Evolutionary conservation across 2,329 filamentous ascomycete genomes (phyloP), one percentile per base, ranked within the genome.

Genomic region (Aureobasidium lini): DNA sequence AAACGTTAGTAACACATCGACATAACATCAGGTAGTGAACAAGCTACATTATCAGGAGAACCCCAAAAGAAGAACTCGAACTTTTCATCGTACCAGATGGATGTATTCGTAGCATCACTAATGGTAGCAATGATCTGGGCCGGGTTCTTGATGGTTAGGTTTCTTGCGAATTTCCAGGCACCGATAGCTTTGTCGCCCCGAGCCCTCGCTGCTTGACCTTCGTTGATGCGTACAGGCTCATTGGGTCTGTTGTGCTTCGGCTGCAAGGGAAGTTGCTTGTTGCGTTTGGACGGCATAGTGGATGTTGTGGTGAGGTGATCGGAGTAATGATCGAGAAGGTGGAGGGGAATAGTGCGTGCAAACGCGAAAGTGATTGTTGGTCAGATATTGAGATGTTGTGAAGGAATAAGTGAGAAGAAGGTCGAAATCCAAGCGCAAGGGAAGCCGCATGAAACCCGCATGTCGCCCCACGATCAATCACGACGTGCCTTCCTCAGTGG

Each of bases 11-110:
- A 47, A 6, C n/a, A 32, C 1, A n/a, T 13, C 31, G 23, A 18
- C n/a, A 5, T 10, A 16, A 31, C 4, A 18, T 6, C 16, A 31
- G 40, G 11, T 16, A 6, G 10, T 15, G 23, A 18, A 13, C 28
- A 46, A 32, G 10, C 31, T 48, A 48, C 54, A n/a, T 57, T 23
- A 5, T 57, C 43, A 18, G 23, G 18, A 31, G 32, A 6, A 48
- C 54, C 54, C 54, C 54, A 57, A n/a, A 57, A 39, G 2, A 9
- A 15, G 36, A 57, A 57, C 8, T 54, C 50, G 7, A 54, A 43
- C 9, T 10, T 54, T 16, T n/a, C 8, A n/a, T 54, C 50, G n/a
- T 54, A 54, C 6, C 7, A 3, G n/a, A 56, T 56, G 40, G 36
- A 16, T 1, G 52, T 56, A n/a, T 37, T 28, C 6, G 52, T 56